Evolutionary conservation across 352 stramenopile species (phyloP), one percentile per base, ranked within the genome.

Genomic region (Phytopythium cucurbitacearum): DNA sequence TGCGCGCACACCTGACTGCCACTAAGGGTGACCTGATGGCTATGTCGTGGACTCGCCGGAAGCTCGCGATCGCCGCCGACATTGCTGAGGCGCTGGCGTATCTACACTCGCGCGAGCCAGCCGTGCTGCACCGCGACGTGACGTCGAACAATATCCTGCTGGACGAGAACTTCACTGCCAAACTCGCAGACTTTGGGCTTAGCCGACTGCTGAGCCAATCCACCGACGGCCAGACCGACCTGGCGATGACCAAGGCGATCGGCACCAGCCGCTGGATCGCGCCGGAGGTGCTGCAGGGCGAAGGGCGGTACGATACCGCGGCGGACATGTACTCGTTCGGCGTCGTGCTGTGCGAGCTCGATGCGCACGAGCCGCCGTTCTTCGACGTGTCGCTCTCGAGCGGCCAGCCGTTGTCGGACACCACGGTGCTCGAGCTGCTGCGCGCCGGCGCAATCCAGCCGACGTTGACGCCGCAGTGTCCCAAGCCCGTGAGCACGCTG

Each of bases 241-340:
- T 62, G 9, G 56, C 57, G 2, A 72, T 65, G 52, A 76, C 71
- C 1, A 49, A 54, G 10, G 66, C 52, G 0, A 63, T 71, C 2
- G 54, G 59, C 5, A 76, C 60, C 1, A 86, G 63, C 38, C 79
- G 79, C 3, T 87, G 70, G 65, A 80, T 87, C 16, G 79, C 81
- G 0, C 81, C 81, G 0, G 81, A 92, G 60, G 65, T 90, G 2
- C 57, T 92, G 4, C 59, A 66, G 0, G 76, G 79, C 1, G 60
- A 85, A n/a, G 57, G 55, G 10, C 49, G 59, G 3, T 73, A 75
- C 46, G 76, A 64, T 1, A 60, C 70, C 12, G 68, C 74, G 0
- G 65, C 75, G 5, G 81, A 92, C 47, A 69, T 92, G 48, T 92
- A 90, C 57, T 73, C 81, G 42, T 88, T 92, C 34, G 81, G 81